These are phyloP conservation scores for Aureoboletus auriporus DNA, from an alignment of 768 basidiomycete species.

Conservation along the genomic window DNA sequence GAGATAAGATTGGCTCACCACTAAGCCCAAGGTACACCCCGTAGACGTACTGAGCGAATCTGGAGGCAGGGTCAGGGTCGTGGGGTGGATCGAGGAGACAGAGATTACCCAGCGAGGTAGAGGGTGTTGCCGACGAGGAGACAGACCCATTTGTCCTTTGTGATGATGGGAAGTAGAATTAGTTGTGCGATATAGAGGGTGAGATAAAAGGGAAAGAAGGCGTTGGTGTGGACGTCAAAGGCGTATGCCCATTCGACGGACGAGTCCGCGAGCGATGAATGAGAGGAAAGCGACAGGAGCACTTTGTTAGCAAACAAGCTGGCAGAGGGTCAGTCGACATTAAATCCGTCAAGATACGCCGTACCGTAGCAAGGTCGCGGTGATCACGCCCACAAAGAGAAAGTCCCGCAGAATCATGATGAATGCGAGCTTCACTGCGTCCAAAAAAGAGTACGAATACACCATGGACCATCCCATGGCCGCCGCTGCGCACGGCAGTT, in stretches of 20 bases:
- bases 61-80: constrained; percentile 27
- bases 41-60: constrained; percentile 87
- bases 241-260: constrained; percentile 90
- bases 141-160: constrained; percentile 90
- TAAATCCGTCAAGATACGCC: background rate
- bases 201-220: constrained; percentile 92
- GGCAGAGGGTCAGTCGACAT: constrained; percentile 10
- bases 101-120: constrained; percentile 66
- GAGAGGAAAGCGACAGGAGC: constrained; percentile 67
- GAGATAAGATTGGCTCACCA: constrained; percentile 40
- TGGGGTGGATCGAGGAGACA: background rate
- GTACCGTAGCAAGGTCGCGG: constrained; percentile 76
- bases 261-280: constrained; percentile 65
- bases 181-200: constrained; percentile 88
- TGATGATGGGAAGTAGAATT: constrained; percentile 77
- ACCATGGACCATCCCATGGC: constrained; percentile 84
- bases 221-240: constrained; percentile 95
- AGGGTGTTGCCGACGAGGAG: constrained; percentile 86
- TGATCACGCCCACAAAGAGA: constrained; percentile 68
- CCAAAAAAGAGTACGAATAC: constrained; percentile 59
- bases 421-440: constrained; percentile 61
- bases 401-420: constrained; percentile 90
- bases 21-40: constrained; percentile 86
- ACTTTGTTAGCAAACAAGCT: constrained; percentile 73
- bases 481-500: constrained; percentile 47